These are phyloP conservation scores for Pseudocercospora eumusae DNA, from an alignment of 2,329 filamentous ascomycete species.

Conservation along the genomic window DNA sequence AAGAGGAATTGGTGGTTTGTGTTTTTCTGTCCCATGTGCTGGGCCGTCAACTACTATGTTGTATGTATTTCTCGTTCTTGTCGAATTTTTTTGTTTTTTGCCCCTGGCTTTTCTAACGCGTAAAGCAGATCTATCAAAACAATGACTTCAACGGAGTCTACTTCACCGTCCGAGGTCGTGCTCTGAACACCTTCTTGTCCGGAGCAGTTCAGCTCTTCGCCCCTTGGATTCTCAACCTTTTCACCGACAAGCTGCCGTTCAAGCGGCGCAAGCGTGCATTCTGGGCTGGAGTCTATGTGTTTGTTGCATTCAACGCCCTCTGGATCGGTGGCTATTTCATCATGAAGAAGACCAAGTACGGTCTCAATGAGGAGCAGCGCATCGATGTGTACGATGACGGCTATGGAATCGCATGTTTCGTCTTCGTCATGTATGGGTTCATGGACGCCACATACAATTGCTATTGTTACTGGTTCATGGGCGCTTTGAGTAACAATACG, in stretches of 20 bases:
- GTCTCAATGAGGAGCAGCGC: background rate
- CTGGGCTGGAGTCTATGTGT: constrained; percentile 9
- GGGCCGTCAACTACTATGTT: constrained; percentile 14
- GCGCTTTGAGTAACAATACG: constrained; percentile 13
- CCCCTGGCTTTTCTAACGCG: too few relatives aligned
- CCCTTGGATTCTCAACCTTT: constrained; percentile 11
- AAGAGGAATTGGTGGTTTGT: constrained; percentile 14
- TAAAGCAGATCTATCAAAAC: constrained; percentile 11
- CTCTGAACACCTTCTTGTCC: constrained; percentile 13
- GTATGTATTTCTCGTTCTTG: too few relatives aligned
- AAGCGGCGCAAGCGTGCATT: constrained; percentile 9
- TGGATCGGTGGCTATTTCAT: constrained; percentile 14
- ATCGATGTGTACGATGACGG: constrained; percentile 12
- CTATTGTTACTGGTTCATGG: constrained; percentile 17
- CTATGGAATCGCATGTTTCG: constrained; percentile 10
- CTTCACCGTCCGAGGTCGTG: constrained; percentile 15
- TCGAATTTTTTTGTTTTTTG: too few relatives aligned
- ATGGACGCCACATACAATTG: constrained; percentile 15
- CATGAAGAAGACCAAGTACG: constrained; percentile 10
- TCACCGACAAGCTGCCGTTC: constrained; percentile 11
- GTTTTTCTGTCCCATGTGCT: constrained; percentile 15
- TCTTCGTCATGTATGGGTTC: constrained; percentile 13
- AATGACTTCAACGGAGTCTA: constrained; percentile 16
- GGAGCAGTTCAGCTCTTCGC: constrained; percentile 12
- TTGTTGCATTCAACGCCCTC: constrained; percentile 14